These are phyloP conservation scores for Salix suchowensis DNA, from an alignment of 345 rosid genomes.

Conservation along the genomic window DNA sequence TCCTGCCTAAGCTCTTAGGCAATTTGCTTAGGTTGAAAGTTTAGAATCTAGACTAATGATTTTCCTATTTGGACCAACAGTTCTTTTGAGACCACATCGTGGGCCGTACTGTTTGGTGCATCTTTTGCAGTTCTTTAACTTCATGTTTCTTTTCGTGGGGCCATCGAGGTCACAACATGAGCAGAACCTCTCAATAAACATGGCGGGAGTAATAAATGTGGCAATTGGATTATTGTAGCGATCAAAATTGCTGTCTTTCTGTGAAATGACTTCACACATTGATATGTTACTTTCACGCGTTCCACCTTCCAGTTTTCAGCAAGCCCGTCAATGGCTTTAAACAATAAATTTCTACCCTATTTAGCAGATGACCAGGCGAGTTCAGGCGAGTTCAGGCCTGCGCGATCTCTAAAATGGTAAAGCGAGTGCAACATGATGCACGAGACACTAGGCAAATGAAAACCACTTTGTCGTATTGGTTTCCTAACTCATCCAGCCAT, in stretches of 20 bases:
- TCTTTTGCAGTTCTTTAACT: background rate
- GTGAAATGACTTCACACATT: no score
- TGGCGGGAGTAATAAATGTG: background rate
- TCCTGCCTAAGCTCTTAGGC: no score
- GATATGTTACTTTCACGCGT: no score
- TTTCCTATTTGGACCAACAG: background rate
- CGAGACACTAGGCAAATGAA: conserved; percentile 12
- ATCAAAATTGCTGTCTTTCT: no score
- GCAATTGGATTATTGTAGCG: background rate
- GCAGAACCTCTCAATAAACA: background rate
- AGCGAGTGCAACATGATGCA: conserved; percentile 1
- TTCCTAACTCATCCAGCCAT: background rate
- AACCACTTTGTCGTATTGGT: conserved; percentile 17
- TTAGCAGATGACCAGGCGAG: background rate
- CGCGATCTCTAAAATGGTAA: background rate
- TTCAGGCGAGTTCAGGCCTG: background rate
- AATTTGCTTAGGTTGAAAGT: background rate
- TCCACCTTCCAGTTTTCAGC: no score
- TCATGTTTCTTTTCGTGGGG: background rate
- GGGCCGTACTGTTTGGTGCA: background rate
- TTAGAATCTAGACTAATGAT: background rate
- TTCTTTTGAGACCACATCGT: background rate
- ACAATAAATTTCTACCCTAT: no score
- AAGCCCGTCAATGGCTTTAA: no score
- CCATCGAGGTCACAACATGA: background rate